Base-by-base conservation (phyloP, 2,329 filamentous ascomycete genomes). In the Claviceps sp. region DNA sequence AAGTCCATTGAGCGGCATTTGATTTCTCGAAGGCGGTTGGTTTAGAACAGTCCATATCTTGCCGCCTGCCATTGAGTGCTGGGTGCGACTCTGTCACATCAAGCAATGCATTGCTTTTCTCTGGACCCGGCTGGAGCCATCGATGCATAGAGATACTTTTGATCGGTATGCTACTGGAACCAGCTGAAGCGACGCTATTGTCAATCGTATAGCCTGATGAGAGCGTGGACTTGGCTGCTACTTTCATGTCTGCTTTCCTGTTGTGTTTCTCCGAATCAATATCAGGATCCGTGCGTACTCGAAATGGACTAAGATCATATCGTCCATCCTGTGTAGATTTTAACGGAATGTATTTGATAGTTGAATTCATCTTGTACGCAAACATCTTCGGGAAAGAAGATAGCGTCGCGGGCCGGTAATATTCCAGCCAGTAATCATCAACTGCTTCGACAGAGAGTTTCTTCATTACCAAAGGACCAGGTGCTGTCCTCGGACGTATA, bases 371-470 rank as follows among this genome's bases (percentile, higher is more conserved):
- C 63, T 87, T 89, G 68, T 86, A 95, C 0, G 88, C 81, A 63
- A 95, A 96, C 65, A 96, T 86, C 64, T 96, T 98, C 14, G 84
- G 78, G 58, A 97, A 88, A 0, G 88, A 93, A 0, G 93, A 95
- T 1, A 97, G 71, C 0, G 86, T 87, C 7, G 87, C 77, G 0
- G 93, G 93, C 14, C 90, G 82, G 64, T 98, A 98, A 66, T 96
- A 97, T 65, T 98, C 93, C 7, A 93, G 74, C 93, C 93, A 98
- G 67, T 95, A 98, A 66, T 97, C 89, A 63, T 97, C 91, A 55
- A 88, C 88, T 54, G 78, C 81, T 3, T 75, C 70, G 3, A 85
- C 68, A 6, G 72, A 71, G 55, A 72, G 75, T 30, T 65, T 63
- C 13, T 58, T 57, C 40, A 65, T 60, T 55, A 60, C 65, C 6